phyloP scores from a whole-genome alignment of 805 yeast species.

The Vanderwaltozyma polyspora region DNA sequence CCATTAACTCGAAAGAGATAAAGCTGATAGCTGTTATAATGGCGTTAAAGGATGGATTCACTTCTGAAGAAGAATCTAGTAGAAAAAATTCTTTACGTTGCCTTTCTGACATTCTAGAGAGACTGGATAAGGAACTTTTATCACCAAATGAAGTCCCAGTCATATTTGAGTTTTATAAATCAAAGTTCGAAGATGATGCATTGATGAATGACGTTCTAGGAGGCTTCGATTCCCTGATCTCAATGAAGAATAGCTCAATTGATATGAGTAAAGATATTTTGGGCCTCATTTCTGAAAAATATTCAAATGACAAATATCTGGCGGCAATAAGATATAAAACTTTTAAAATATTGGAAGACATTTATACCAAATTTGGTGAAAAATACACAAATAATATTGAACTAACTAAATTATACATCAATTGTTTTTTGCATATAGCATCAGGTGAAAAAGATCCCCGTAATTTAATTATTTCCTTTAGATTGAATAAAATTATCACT shows the following conservation, averaged over 20 bases:
- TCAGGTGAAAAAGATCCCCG: slow-evolving; percentile 92
- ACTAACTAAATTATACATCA: slow-evolving; percentile 32
- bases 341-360: slow-evolving; percentile 37
- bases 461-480: slow-evolving; percentile 64
- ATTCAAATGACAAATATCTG: slow-evolving; percentile 45
- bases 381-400: slow-evolving; percentile 14
- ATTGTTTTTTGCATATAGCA: slow-evolving; percentile 55
- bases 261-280: slow-evolving; percentile 31
- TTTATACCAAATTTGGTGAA: slow-evolving; percentile 21
- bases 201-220: slow-evolving; percentile 40
- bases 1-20: slow-evolving; percentile 15
- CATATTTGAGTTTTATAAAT: slow-evolving; percentile 41
- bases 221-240: slow-evolving; percentile 43
- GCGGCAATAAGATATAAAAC: slow-evolving; percentile 54
- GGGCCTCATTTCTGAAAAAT: slow-evolving; percentile 28
- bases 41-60: slow-evolving; percentile 48
- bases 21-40: slow-evolving; percentile 44
- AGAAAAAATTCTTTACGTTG: slow-evolving; percentile 41
- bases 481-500: slow-evolving; percentile 37
- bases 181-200: slow-evolving; percentile 56
- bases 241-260: slow-evolving; percentile 38
- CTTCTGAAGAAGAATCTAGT: slow-evolving; percentile 43
- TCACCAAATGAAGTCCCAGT: slow-evolving; percentile 31
- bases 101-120: slow-evolving; percentile 29
- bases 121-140: slow-evolving; percentile 23